Base-by-base conservation (phyloP, 768 basidiomycete genomes). In the Pilatotrama ljubarskyi region DNA sequence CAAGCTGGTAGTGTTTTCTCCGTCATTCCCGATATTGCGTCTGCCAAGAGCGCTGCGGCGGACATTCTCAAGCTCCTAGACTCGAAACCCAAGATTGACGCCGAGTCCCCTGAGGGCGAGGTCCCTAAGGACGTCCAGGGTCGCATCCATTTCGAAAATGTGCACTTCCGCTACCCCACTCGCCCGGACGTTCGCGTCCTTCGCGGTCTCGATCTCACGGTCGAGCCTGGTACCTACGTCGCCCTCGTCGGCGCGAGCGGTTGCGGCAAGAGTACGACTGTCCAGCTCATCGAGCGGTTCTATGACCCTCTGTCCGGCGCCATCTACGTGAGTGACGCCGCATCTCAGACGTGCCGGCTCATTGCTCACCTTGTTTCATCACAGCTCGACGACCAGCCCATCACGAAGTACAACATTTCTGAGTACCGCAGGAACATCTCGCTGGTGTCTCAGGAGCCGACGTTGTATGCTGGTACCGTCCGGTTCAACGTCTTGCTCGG, bases 401-500 rank as follows among this genome's bases (percentile, higher is more conserved):
- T 96, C 71, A 79, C 81, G 13, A 84, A 90, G 10, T 80, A 91
- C 63, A 93, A 93, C 64, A 77, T 94, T 40, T 85, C 90, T 63
- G 90, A 91, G 55, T 98, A 95, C 78, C 85, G 95, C 58, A 88
- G 91, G 70, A 82, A 93, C 46, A 83, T 97, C 36, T 88, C 93
- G 0, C 76, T 97, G 29, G 95, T 98, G 22, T 96, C 94, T 48
- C 95, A 98, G 72, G 91, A 93, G 65, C 91, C 91, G 74, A 92
- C 88, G 0, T 77, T 98, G 5, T 98, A 96, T 70, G 86, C 91
- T 18, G 92, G 93, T 20, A 90, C 91, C 2, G 79, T 96, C 59
- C 88, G 89, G 25, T 95, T 96, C 76, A 98, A 98, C 72, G 84
- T 95, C 70, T 73, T 94, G 5, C 86, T 97, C 37, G 95, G 95